Evolutionary conservation across 2,329 filamentous ascomycete genomes (phyloP).

Genomic region (Hypocrella siamensis): DNA sequence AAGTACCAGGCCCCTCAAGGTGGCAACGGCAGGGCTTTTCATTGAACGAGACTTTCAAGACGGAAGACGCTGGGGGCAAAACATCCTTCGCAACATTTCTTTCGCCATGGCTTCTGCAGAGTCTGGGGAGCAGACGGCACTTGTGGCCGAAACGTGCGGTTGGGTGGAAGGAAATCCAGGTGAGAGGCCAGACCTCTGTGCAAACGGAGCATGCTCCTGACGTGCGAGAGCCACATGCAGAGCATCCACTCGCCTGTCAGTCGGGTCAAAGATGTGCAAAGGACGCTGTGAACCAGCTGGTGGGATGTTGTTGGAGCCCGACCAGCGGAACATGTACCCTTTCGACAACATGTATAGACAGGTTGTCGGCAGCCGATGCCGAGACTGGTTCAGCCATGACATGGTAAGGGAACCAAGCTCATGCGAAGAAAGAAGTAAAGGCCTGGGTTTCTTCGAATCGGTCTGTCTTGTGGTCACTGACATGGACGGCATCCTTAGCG

Average conservation of each 20-base stretch:
- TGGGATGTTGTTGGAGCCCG: slow-evolving; percentile 9
- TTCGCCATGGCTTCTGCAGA: background rate
- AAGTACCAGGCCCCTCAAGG: too few relatives aligned
- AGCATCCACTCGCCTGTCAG: slow-evolving; percentile 6
- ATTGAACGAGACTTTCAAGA: too few relatives aligned
- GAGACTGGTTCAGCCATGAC: slow-evolving; percentile 2
- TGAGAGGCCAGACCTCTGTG: too few relatives aligned
- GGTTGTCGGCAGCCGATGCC: background rate
- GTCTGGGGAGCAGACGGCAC: background rate
- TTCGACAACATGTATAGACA: slow-evolving; percentile 7
- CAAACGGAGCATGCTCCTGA: too few relatives aligned
- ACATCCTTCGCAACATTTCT: background rate
- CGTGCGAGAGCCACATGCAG: slow-evolving; percentile 3
- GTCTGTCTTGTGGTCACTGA: background rate
- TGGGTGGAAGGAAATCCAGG: slow-evolving; percentile 8
- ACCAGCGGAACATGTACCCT: slow-evolving; percentile 4
- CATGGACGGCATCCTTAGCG: slow-evolving; percentile 1
- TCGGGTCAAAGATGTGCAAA: slow-evolving; percentile 7
- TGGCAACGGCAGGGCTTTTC: too few relatives aligned
- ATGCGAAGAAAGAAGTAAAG: background rate
- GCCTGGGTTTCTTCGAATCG: background rate
- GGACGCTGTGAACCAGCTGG: slow-evolving; percentile 5
- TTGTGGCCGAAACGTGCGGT: slow-evolving; percentile 6
- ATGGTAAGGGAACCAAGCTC: slow-evolving; percentile 1
- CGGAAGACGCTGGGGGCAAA: background rate